Evolutionary conservation across 2,329 filamentous ascomycete genomes (phyloP).

Genomic region (Magnaporthiopsis poae): DNA sequence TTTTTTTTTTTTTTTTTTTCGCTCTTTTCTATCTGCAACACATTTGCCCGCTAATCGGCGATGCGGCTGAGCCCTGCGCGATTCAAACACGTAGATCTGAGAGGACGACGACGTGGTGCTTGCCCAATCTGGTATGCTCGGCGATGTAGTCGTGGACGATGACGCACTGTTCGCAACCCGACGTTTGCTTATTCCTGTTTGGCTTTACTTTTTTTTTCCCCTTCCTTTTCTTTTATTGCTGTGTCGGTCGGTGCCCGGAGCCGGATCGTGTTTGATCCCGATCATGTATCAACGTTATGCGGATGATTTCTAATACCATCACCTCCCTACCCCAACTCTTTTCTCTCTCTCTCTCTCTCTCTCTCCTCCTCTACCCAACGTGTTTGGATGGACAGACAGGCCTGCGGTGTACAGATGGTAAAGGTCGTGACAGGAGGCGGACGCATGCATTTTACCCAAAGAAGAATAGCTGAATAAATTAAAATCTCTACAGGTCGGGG

Average conservation of each 20-base stretch:
- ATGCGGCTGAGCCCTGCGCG: not conserved
- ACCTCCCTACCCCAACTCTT: too few species aligned
- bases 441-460: not conserved
- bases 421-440: too few species aligned
- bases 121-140: not conserved
- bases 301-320: too few species aligned
- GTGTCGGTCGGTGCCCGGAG: not conserved
- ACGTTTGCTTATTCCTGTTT: too few species aligned
- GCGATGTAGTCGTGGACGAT: not conserved
- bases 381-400: not conserved
- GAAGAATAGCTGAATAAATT: too few species aligned
- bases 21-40: not conserved
- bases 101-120: not conserved
- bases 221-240: not conserved
- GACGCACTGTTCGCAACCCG: not conserved
- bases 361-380: not conserved
- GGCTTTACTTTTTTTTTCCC: too few species aligned
- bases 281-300: not conserved
- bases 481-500: too few species aligned
- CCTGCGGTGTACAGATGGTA: not conserved
- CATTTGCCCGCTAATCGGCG: not conserved
- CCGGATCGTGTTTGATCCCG: too few species aligned
- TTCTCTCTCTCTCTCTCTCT: too few species aligned
- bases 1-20: too few species aligned
- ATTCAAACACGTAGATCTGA: not conserved